Evolutionary conservation across 1,284 basidiomycete genomes (phyloP), one percentile per base, ranked within the genome.

Genomic region (Fomitopsis betulina): DNA sequence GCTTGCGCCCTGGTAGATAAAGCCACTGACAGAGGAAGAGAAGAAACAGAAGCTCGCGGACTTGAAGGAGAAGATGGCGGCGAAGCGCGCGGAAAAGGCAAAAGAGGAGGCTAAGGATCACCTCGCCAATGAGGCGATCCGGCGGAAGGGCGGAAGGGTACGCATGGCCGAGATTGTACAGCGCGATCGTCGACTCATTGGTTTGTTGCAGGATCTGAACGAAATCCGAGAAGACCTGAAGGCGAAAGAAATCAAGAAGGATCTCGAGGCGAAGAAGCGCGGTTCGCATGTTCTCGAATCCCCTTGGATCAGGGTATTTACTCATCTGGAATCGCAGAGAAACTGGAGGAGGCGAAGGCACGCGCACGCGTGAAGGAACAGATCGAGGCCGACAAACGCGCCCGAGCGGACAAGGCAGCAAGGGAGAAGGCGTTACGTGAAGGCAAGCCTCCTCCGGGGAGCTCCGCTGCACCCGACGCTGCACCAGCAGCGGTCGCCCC

Each of bases 21-120:
- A 91, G 70, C 96, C 96, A 0, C 75, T 98, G 55, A 98, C 96
- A 0, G 94, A 98, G 72, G 94, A 98, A 68, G 94, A 99, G 73
- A 97, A 91, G 80, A 84, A 86, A 62, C 79, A 86, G 62, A 92
- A 87, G 68, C 81, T 98, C 0, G 84, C 77, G 1, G 94, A 98
- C 60, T 74, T 96, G 54, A 79, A 85, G n/a, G 76, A 81, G 56
- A 93, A 88, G 74, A 85, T 95, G 78, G 80, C 83, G 0, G 84
- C 80, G 55, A 96, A 96, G 70, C 83, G 88, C 10, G 80, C 86
- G 0, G 74, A 68, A 49, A 93, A 93, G 73, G 80, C 84, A 4
- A 79, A 82, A 55, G 79, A 87, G 64, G 90, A 94, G 5, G 81
- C 79, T 0, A 83, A 87, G 65, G 92, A 91, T 60, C 75, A 79